Conservation (phyloP, 176 grass and related monocot species). For the Aegilops longissima region DNA sequence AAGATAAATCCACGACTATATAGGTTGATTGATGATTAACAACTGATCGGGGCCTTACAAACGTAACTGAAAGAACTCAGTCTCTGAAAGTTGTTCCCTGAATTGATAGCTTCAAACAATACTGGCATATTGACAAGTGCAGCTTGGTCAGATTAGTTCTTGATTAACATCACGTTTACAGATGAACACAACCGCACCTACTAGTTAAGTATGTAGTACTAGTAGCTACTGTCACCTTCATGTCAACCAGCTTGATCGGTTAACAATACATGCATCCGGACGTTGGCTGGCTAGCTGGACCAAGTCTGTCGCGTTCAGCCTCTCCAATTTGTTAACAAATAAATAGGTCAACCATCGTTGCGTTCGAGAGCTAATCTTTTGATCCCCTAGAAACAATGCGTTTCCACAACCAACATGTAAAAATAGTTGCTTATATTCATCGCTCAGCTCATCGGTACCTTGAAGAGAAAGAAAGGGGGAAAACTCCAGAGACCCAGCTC, state of each 20-base stretch:
- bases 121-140: background rate
- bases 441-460: background rate
- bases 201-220: background rate
- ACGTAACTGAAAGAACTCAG: background rate
- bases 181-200: background rate
- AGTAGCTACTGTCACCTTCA: background rate
- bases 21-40: background rate
- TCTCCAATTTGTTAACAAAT: background rate
- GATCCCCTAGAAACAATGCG: background rate
- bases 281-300: background rate
- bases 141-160: conserved; percentile 1
- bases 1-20: background rate
- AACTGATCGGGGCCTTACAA: background rate
- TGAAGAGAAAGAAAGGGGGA: background rate
- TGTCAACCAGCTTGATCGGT: background rate
- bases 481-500: background rate
- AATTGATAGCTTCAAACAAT: conserved; percentile 1
- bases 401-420: background rate
- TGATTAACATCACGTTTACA: background rate
- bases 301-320: background rate
- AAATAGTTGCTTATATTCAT: background rate
- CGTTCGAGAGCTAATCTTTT: background rate
- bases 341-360: background rate
- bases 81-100: conserved; percentile 11
- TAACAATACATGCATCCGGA: background rate